Evolutionary conservation across 768 basidiomycete species (phyloP), one percentile per base, ranked within the genome.

Genomic region (Tylopilus sp.): DNA sequence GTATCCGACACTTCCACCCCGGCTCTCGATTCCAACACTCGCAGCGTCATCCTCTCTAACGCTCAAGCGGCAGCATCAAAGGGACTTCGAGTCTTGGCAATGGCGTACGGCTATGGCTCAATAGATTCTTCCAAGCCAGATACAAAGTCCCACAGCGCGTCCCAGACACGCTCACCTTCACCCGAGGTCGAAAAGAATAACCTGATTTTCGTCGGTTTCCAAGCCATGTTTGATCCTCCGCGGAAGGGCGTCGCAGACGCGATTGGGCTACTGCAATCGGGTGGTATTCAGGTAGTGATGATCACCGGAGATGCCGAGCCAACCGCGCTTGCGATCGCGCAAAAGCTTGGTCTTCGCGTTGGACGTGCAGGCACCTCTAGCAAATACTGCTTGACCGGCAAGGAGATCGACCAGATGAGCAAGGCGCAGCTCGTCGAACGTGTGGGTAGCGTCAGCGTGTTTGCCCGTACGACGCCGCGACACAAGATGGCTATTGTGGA

Each of bases 401-500:
- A 81, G 61, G 86, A 85, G 49, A 86, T 98, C 58, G 95, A 98
- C 69, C 75, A 79, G 68, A 80, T 98, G 81, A 85, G 68, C 56
- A 86, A 86, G 69, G 76, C 75, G 41, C 91, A 97, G 71, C 69
- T 98, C 64, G 75, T 79, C 69, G 94, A 95, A 64, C 70, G 86
- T 49, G 88, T 97, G 20, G 91, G 85, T 6, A 76, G 71, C 21
- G 82, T 95, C 22, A 88, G 82, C 48, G 92, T 98, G 44, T 98
- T 95, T 74, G 95, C 95, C 57, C 75, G 95, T 62, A 95, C 94
- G 69, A 97, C 95, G 46, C 95, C 95, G 53, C 82, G 88, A 67
- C 95, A 98, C 69, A 98, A 98, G 75, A 95, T 98, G 92, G 85
- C 88, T 47, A 98, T 98, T 61, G 85, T 98, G 26, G 86, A 91